A percentile compares a stretch with the other conserved stretches of the same genome.
These are phyloP conservation scores for Arthrocladium fulminans DNA, from an alignment of 2,329 filamentous ascomycete species.

Conservation along the genomic window DNA sequence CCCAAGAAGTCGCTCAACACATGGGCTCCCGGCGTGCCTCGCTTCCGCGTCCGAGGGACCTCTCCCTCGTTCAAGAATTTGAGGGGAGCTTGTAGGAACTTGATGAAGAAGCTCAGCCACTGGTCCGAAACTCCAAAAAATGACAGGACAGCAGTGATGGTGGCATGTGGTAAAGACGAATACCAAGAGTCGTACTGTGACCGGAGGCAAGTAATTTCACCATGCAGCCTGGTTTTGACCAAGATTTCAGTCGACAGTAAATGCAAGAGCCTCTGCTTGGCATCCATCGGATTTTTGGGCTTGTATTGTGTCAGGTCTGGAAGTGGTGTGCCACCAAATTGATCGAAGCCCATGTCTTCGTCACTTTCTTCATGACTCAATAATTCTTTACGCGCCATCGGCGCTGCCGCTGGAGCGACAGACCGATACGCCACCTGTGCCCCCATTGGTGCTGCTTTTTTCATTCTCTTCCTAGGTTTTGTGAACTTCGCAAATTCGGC, in stretches of 20 bases:
- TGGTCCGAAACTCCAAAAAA: slow-evolving; percentile 50
- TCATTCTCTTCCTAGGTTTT: not conserved
- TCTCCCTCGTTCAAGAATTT: slow-evolving; percentile 49
- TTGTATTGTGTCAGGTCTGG: slow-evolving; percentile 16
- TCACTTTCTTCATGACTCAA: slow-evolving; percentile 39
- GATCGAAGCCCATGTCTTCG: slow-evolving; percentile 12
- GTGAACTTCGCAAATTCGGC: not conserved
- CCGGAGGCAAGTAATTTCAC: slow-evolving; percentile 46
- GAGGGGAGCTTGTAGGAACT: slow-evolving; percentile 52
- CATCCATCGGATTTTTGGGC: slow-evolving; percentile 37
- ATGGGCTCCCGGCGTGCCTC: slow-evolving; percentile 54
- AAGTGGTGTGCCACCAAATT: not conserved
- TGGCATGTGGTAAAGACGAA: slow-evolving; percentile 50
- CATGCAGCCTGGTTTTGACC: slow-evolving; percentile 37
- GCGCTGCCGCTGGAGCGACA: not conserved
- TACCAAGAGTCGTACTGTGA: slow-evolving; percentile 53
- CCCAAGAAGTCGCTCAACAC: slow-evolving; percentile 51
- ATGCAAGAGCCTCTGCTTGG: slow-evolving; percentile 51
- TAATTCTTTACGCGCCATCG: not conserved
- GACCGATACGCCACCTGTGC: no score
- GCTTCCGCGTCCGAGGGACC: slow-evolving; percentile 38
- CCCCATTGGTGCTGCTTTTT: not conserved
- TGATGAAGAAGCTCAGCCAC: slow-evolving; percentile 52
- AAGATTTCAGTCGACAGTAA: slow-evolving; percentile 48
- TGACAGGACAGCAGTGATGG: slow-evolving; percentile 48